Percentiles rank a stretch among this genome's conserved stretches.
Conservation (phyloP, 164 flowering plant species). For the Akebia trifoliata region DNA sequence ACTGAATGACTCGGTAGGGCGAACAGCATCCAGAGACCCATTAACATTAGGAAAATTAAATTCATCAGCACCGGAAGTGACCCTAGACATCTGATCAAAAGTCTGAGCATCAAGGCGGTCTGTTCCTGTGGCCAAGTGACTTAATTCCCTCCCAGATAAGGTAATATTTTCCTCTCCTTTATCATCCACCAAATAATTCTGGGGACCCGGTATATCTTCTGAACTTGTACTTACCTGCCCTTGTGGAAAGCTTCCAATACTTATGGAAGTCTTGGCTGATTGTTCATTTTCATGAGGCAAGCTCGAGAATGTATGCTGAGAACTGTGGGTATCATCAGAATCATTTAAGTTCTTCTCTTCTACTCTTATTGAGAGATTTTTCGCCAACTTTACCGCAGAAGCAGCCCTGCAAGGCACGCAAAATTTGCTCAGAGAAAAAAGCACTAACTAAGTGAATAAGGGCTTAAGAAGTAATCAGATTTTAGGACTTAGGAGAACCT, state of each 20-base stretch:
- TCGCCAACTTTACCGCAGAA: conserved; percentile 78
- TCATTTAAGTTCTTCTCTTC: conserved; percentile 74
- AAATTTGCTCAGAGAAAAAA: conserved; percentile 9
- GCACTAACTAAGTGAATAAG: background rate
- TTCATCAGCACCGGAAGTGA: conserved; percentile 44
- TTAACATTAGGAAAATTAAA: conserved; percentile 29
- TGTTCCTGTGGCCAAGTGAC: conserved; percentile 22
- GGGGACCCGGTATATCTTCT: conserved; percentile 42
- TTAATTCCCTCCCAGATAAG: conserved; percentile 25
- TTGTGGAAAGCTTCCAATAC: conserved; percentile 75
- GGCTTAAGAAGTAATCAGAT: background rate
- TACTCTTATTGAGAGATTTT: conserved; percentile 50
- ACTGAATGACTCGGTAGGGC: conserved; percentile 57
- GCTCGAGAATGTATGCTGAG: conserved; percentile 82
- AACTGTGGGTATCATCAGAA: conserved; percentile 68
- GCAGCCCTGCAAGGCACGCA: conserved; percentile 64
- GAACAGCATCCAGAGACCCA: conserved; percentile 23
- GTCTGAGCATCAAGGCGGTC: conserved; percentile 27
- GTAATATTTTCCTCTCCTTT: conserved; percentile 26
- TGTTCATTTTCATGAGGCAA: conserved; percentile 81
- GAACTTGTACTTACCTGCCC: conserved; percentile 80
- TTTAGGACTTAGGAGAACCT: background rate
- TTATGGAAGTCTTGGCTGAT: conserved; percentile 67
- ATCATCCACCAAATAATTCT: conserved; percentile 20
- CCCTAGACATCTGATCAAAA: conserved; percentile 37